Evolutionary conservation across 306 rosid genomes (phyloP), one percentile per base, ranked within the genome.

Genomic region (Pyrus pyrifolia): DNA sequence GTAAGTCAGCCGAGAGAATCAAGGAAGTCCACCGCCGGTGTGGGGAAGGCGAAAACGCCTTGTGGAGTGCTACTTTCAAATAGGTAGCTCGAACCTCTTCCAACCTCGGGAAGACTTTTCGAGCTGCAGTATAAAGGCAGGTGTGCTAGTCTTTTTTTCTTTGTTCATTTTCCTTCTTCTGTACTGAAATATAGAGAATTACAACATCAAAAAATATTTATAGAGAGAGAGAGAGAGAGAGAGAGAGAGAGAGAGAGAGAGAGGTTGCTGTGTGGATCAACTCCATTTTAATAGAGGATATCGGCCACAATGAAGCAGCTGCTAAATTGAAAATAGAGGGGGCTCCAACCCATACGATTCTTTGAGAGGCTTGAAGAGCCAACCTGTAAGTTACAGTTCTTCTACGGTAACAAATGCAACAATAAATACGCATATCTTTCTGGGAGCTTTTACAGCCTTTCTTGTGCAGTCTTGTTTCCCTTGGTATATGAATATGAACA

Each of bases 11-110:
- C 1, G 99, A 96, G 22, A 87, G 98, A 84, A 93, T 96, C 11
- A 96, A 89, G 87, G 99, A 96, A 81, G 96, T 96, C 64, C 99
- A 96, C 73, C 81, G 91, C 49, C 92, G 99, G 44, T 96, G 99
- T 14, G 97, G 99, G 38, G 99, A 96, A 84, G 97, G 96, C 12
- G 99, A 93, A 74, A 89, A 88, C 35, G 89, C 91, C 71, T 82
- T 96, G 68, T 96, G 99, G 99, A 89, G 91, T 79, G 92, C 97
- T 75, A 70, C 97, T 70, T 92, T 95, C 87, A 88, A 79, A 83
- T 82, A 84, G 62, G 73, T 40, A 40, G 79, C 29, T 42, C 27
- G 78, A 59, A 55, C 76, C 81, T 82, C 96, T 90, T 90, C 95
- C 96, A 29, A 88, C 62, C 96, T 88, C 89, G 2, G 90, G 98